Evolutionary conservation across 257 asterid genomes (phyloP).

Genomic region (Ocimum tenuiflorum): DNA sequence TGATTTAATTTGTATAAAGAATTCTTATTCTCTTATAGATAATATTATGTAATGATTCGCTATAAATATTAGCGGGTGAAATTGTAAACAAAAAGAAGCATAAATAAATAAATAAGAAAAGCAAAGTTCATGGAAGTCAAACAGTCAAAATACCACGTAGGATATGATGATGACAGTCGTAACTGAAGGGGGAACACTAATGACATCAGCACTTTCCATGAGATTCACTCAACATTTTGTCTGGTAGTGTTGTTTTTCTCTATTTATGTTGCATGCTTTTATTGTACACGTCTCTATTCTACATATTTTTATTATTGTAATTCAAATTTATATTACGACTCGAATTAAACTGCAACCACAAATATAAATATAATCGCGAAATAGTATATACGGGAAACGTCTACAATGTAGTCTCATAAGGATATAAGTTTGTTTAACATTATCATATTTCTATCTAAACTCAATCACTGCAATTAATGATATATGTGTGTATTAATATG

Average conservation of each 20-base stretch:
- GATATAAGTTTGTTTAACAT: too few species aligned
- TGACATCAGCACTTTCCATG: slow-evolving; percentile 27
- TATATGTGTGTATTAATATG: too few species aligned
- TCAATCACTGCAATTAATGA: too few species aligned
- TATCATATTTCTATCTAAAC: too few species aligned
- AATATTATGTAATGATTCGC: too few species aligned
- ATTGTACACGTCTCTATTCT: not conserved
- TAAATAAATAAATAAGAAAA: not conserved
- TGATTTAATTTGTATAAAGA: too few species aligned
- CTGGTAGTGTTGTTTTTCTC: not conserved
- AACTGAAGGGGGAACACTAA: slow-evolving; percentile 38
- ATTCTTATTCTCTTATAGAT: too few species aligned
- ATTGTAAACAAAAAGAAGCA: not conserved
- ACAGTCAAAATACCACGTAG: slow-evolving; percentile 25
- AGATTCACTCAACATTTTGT: slow-evolving; percentile 27
- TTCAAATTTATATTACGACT: too few species aligned
- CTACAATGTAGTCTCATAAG: too few species aligned
- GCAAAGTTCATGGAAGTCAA: not conserved
- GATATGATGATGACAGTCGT: slow-evolving; percentile 28
- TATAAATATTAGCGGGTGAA: not conserved
- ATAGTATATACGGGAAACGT: too few species aligned
- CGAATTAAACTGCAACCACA: too few species aligned
- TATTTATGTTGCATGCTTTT: not conserved
- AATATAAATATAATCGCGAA: too few species aligned
- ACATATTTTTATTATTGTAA: not conserved